Evolutionary conservation across 768 basidiomycete species (phyloP).

Genomic region (Tylopilus subfusipes): DNA sequence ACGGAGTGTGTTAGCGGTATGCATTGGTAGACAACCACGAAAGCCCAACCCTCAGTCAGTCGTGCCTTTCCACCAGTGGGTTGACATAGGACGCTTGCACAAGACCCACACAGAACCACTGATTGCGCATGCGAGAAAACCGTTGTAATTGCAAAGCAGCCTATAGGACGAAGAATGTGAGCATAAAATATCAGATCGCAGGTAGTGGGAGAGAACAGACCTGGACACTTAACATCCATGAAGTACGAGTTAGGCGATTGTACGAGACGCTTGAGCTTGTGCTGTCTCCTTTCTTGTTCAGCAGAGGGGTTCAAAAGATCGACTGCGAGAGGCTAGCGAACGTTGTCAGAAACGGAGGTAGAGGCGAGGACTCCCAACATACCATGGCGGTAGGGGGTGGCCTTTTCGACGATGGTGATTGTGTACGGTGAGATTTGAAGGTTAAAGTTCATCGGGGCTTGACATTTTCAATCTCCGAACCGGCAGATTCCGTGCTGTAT

Average conservation of each 20-base stretch:
- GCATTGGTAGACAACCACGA: not conserved
- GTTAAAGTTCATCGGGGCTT: conserved; percentile 25
- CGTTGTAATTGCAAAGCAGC: conserved; percentile 92
- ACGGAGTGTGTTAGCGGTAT: conserved; percentile 8
- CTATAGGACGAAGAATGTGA: conserved; percentile 37
- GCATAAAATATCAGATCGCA: not conserved
- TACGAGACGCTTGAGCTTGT: conserved; percentile 99
- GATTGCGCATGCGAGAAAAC: conserved; percentile 99
- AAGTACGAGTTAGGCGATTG: conserved; percentile 99
- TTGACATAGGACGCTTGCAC: conserved; percentile 94
- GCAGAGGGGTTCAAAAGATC: conserved; percentile 96
- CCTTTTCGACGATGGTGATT: conserved; percentile 22
- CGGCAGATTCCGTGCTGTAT: conserved; percentile 12
- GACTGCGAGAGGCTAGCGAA: conserved; percentile 86
- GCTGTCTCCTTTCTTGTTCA: conserved; percentile 81
- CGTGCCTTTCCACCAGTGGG: conserved; percentile 98
- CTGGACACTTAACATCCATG: conserved; percentile 99
- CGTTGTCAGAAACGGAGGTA: conserved; percentile 3
- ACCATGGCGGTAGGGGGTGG: conserved; percentile 19
- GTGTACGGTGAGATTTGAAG: conserved; percentile 17
- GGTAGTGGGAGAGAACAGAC: conserved; percentile 41
- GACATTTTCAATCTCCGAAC: conserved; percentile 13
- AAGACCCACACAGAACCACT: conserved; percentile 90
- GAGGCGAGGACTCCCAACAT: not conserved
- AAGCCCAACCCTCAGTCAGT: conserved; percentile 86